Base-by-base conservation (phyloP, 1,139 yeast species). In the Lodderomyces elongisporus region DNA sequence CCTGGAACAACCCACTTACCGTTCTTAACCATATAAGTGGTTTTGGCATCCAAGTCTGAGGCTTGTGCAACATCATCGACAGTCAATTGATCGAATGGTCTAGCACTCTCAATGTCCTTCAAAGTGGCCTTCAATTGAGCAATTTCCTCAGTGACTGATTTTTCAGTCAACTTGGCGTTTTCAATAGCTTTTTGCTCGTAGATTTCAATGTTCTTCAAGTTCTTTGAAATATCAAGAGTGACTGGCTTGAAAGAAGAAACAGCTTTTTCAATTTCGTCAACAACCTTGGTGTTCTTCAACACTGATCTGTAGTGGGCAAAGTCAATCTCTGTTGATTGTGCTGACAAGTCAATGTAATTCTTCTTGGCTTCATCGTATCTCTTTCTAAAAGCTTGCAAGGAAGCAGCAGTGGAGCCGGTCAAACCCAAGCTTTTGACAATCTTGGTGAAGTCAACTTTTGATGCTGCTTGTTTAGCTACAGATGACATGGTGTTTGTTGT, bases 1-100 rank as follows among this genome's bases (percentile, higher is more conserved):
- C 96, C 96, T 53, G 98, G 97, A 51, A 89, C 95, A 57, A 85
- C 88, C 95, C 96, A 89, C 72, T 85, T 85, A 66, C 96, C 96
- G 76, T 88, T 83, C 78, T 83, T 80, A 55, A 91, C 89, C 93
- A 91, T 83, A 69, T 87, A 87, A 56, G 74, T 77, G 51, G 89
- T 96, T 82, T 91, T 91, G 54, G 85, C 91, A 58, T 89, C 96
- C 62, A 91, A 84, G 65, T 91, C 97, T 52, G 98, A 96, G 45
- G 96, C 97, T 73, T 79, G 78, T 56, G 84, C 83, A 49, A 91
- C 85, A 52, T 91, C 98, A 44, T 88, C 96, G 42, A 89, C 91
- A 36, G 96, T 89, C 62, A 91, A 80, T 70, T 91, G 91, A 61
- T 87, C 96, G 57, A 91, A 89, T 54, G 98, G 96, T 74, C 97